Evolutionary conservation across 2,329 filamentous ascomycete species (phyloP), one percentile per base, ranked within the genome.

Genomic region (Raffaelea arxii): DNA sequence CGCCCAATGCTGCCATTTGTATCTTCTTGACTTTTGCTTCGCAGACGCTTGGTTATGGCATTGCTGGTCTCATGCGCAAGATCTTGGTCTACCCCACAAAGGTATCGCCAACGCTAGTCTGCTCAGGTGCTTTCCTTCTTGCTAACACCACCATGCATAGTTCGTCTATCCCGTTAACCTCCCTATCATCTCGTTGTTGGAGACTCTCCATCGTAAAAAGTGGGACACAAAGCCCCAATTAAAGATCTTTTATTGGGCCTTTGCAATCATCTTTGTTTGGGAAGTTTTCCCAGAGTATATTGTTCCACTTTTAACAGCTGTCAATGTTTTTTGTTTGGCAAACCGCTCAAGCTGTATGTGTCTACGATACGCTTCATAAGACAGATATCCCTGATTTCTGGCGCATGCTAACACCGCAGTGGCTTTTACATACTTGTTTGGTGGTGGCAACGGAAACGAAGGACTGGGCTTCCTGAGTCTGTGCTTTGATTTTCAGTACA

Each of bases 11-110:
- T 5, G 65, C 57, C 2, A 62, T 63, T 1, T 63, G 63, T 9
- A 65, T 74, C 43, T 67, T 75, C 50, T 53, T 72, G 25, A 59
- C 64, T 0, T 53, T 75, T 9, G 70, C 71, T 0, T 72, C 70
- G 2, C 71, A 74, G 41, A 57, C 70, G 10, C 60, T 74, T 18
- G 71, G 71, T 0, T 75, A 70, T 36, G 72, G 70, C 25, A 56
- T 75, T 37, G 66, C 68, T 4, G 72, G 72, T 12, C 48, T 74
- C 21, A 55, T 75, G 53, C 63, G 72, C 12, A 60, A 64, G 19
- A 60, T 67, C 4, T 54, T 73, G 10, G 62, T 75, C 1, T 68
- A 69, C 49, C 70, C 71, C 1, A 71, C 68, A 16, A 68, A 36
- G 32, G 32, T 36, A 18, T n/a, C 10, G 9, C 9, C 27, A 32